phyloP scores from a whole-genome alignment of 2,329 filamentous ascomycete species.

The Monilinia fructicola region DNA sequence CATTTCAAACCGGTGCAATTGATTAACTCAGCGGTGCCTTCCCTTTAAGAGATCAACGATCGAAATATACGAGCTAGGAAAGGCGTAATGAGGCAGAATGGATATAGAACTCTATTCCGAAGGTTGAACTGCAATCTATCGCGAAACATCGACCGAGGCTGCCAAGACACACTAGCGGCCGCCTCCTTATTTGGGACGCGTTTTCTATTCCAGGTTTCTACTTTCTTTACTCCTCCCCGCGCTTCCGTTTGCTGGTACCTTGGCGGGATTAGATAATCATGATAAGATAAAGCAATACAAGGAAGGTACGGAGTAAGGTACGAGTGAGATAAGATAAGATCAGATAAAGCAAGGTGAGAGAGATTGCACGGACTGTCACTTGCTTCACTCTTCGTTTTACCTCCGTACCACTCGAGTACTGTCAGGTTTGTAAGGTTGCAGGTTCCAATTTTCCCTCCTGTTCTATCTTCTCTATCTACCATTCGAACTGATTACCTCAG shows the following conservation, averaged over 20 bases:
- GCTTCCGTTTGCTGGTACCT: neutral
- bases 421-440: too few relatives aligned
- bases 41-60: neutral
- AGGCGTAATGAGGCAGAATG: neutral
- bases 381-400: neutral
- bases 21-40: neutral
- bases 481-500: too few relatives aligned
- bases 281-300: slow-evolving; percentile 8
- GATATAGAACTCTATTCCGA: neutral
- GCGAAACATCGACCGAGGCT: slow-evolving; percentile 10
- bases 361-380: neutral
- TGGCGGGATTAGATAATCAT: neutral
- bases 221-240: neutral
- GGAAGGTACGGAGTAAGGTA: too few relatives aligned
- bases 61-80: neutral
- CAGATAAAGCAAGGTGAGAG: neutral
- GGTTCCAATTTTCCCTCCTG: too few relatives aligned
- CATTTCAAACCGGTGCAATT: slow-evolving; percentile 20
- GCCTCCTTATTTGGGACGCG: neutral
- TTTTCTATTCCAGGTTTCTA: neutral
- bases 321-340: neutral
- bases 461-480: too few relatives aligned
- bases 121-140: neutral
- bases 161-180: slow-evolving; percentile 9
- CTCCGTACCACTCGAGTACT: too few relatives aligned